Conservation (phyloP, 495 filamentous ascomycete genomes). For the Neurospora sp. region DNA sequence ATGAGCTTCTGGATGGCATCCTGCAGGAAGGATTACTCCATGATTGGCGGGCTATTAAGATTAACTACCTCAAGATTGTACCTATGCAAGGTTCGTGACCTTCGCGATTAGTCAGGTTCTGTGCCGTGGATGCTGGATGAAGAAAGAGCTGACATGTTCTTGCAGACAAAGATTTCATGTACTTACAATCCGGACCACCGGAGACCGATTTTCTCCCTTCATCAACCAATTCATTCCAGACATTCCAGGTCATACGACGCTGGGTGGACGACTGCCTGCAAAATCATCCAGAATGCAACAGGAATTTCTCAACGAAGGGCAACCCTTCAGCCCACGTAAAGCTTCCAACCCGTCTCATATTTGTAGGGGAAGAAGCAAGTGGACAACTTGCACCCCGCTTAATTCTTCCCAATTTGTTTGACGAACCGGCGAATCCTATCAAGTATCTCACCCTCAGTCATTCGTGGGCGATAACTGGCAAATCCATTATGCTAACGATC, state of each 20-base stretch:
- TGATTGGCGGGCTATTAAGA: fast-evolving
- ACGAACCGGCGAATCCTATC: too few species aligned
- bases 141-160: neutral
- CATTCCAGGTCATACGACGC: neutral
- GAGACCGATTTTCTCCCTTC: neutral
- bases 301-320: neutral
- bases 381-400: neutral
- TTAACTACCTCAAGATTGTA: neutral
- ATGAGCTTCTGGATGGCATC: neutral
- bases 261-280: neutral
- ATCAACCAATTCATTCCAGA: neutral
- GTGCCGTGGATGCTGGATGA: neutral
- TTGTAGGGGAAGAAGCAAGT: neutral
- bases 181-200: neutral
- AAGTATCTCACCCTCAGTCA: neutral
- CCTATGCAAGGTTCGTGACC: neutral
- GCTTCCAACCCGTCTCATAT: neutral
- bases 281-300: neutral
- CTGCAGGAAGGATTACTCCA: neutral
- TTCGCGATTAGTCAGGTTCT: neutral
- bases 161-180: neutral
- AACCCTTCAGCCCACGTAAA: neutral
- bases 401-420: neutral
- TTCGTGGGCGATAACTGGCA: neutral
- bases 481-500: neutral